These are phyloP conservation scores for Kodamaea arcana DNA, from an alignment of 1,139 yeast genomes.

Conservation along the genomic window DNA sequence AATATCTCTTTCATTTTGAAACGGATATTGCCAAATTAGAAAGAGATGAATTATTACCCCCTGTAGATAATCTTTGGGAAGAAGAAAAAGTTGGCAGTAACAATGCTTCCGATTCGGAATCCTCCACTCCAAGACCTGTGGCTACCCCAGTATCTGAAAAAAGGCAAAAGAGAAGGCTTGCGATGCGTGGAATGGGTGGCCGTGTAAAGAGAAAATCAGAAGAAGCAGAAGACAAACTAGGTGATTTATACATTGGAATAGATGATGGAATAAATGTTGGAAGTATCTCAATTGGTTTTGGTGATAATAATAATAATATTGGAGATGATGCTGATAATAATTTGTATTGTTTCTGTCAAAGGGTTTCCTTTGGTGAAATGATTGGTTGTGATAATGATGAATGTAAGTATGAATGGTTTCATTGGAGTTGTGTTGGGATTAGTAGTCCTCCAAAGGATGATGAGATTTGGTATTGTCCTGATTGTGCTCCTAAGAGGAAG, in stretches of 20 bases:
- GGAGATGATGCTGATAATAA: slow-evolving; percentile 63
- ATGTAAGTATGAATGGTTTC: slow-evolving; percentile 87
- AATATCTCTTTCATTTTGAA: slow-evolving; percentile 70
- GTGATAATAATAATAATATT: slow-evolving; percentile 9
- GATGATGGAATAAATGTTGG: neutral
- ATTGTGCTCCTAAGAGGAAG: slow-evolving; percentile 52
- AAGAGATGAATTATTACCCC: slow-evolving; percentile 74
- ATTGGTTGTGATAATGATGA: slow-evolving; percentile 84
- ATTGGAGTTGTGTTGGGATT: slow-evolving; percentile 79
- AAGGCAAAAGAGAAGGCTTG: slow-evolving; percentile 26
- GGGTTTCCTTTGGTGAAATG: slow-evolving; percentile 87
- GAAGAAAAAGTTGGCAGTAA: slow-evolving; percentile 9
- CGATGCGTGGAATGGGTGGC: slow-evolving; percentile 9
- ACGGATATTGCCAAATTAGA: slow-evolving; percentile 73
- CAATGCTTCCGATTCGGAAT: slow-evolving; percentile 25
- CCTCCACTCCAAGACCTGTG: slow-evolving; percentile 31
- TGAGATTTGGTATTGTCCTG: slow-evolving; percentile 69
- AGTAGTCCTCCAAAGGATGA: slow-evolving; percentile 64
- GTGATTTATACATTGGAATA: slow-evolving; percentile 3
- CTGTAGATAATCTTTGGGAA: slow-evolving; percentile 30
- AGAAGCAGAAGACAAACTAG: slow-evolving; percentile 14
- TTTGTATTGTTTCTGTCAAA: slow-evolving; percentile 77
- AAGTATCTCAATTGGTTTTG: slow-evolving; percentile 4
- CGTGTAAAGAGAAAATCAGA: slow-evolving; percentile 27
- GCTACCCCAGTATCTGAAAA: slow-evolving; percentile 19